Base-by-base conservation (phyloP, 2,329 filamentous ascomycete genomes). In the Pseudocercospora eumusae region DNA sequence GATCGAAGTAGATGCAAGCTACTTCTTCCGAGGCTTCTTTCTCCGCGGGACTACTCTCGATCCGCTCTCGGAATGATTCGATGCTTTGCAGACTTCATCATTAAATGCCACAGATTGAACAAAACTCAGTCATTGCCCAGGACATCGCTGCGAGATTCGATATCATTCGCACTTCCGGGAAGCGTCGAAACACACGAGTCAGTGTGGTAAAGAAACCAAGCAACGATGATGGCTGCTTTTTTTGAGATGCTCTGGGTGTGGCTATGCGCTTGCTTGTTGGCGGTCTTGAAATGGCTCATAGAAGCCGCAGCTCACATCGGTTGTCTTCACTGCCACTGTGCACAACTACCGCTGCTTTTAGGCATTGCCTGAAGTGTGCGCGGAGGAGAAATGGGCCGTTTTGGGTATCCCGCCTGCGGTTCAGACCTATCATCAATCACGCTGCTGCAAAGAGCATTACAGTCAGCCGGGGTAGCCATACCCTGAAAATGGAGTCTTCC, bases 261-360 rank as follows among this genome's bases (percentile, higher is more conserved):
- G 44, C 44, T 47, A 47, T 47, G 44, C 42, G 11, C 42, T 2
- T n/a, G n/a, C n/a, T n/a, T 50, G 47, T 50, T 50, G 47, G 23
- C 15, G 20, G 23, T 23, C 47, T 27, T 27, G 21, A 50, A 52
- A 25, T 25, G 47, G 47, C 47, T 52, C 13, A 52, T 28, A 4
- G 15, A 15, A 21, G 20, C 44, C 9, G 18, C 44, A 15, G 21
- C 44, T 13, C 9, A 47, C 9, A 47, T n/a, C 21, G 8, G 8
- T 47, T 13, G 21, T 10, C 6, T 47, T 21, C n/a, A n/a, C n/a
- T 4, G 4, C 11, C 18, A 23, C 7, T 47, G 44, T 49, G 45
- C 11, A 23, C 45, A 15, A 21, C 18, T 27, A 23, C 4, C 47
- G 23, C 20, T 27, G 20, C 47, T 23, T 50, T 50, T 50, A 50